Conservation (phyloP, 2,329 filamentous ascomycete genomes). For the Zasmidium citrigriseum region DNA sequence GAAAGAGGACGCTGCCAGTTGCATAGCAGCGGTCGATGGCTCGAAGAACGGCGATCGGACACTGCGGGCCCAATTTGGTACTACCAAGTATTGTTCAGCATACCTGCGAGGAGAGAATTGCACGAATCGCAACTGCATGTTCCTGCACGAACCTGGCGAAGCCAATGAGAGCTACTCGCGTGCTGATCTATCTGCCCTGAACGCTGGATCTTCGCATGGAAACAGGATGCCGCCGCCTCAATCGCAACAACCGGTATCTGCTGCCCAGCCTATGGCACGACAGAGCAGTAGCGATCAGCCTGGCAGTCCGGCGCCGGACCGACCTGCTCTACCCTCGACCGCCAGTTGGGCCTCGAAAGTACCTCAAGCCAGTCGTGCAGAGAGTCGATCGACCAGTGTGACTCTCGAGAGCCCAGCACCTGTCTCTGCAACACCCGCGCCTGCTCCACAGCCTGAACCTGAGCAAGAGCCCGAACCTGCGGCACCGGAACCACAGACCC, state of each 20-base stretch:
- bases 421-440: constrained; percentile 29
- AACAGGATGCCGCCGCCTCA: constrained; percentile 45
- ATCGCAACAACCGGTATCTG: constrained; percentile 53
- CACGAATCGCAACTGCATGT: constrained; percentile 96
- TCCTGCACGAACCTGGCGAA: constrained; percentile 96
- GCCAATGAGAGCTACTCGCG: constrained; percentile 95
- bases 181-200: constrained; percentile 92
- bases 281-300: constrained; percentile 46
- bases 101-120: constrained; percentile 94
- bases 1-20: constrained; percentile 85
- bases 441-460: constrained; percentile 12
- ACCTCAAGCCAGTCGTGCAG: constrained; percentile 67
- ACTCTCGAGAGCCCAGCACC: constrained; percentile 77
- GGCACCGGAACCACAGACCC: constrained; percentile 10
- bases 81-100: constrained; percentile 97
- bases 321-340: constrained; percentile 86
- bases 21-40: constrained; percentile 89
- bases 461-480: constrained; percentile 10
- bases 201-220: constrained; percentile 77
- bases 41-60: constrained; percentile 87
- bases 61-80: constrained; percentile 76
- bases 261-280: constrained; percentile 65
- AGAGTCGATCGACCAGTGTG: constrained; percentile 78
- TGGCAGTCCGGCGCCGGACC: constrained; percentile 55
- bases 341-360: constrained; percentile 85